Percentiles rank a stretch among this genome's conserved stretches.
Evolutionary conservation across 1,284 basidiomycete genomes (phyloP).

Genomic region (Cryptococcus depauperatus): DNA sequence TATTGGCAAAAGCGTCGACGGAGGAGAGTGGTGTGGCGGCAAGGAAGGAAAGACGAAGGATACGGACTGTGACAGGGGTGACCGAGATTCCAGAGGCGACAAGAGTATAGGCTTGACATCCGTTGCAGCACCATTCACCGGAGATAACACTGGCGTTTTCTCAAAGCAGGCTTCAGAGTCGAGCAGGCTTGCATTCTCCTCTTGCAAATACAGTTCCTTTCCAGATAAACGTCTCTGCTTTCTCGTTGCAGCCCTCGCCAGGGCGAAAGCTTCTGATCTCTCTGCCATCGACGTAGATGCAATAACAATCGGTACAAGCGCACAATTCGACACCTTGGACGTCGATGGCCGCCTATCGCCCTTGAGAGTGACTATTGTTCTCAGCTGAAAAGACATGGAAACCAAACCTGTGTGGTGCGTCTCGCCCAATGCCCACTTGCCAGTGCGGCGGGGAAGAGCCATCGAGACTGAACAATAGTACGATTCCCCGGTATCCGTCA

Average conservation of each 20-base stretch:
- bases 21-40: constrained; percentile 2
- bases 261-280: constrained; percentile 14
- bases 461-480: constrained; percentile 17
- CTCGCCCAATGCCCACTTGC: constrained; percentile 35
- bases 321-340: constrained; percentile 18
- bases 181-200: constrained; percentile 27
- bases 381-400: constrained; percentile 23
- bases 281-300: constrained; percentile 15
- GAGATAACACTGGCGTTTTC: constrained; percentile 1
- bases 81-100: constrained; percentile 7
- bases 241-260: constrained; percentile 3
- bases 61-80: constrained; percentile 1
- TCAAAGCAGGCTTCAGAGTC: neutral
- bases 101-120: constrained; percentile 30
- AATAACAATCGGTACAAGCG: constrained; percentile 22
- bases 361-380: constrained; percentile 26
- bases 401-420: constrained; percentile 25
- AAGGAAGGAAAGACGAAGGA: neutral
- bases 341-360: constrained; percentile 8
- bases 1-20: constrained; percentile 1
- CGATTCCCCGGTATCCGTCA: constrained; percentile 12
- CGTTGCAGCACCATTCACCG: constrained; percentile 16
- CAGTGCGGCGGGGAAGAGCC: constrained; percentile 20
- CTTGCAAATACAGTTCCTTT: constrained; percentile 29
- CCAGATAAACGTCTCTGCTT: constrained; percentile 4